Evolutionary conservation across 2,329 filamentous ascomycete genomes (phyloP).

Genomic region (Diaporthe ilicicola): DNA sequence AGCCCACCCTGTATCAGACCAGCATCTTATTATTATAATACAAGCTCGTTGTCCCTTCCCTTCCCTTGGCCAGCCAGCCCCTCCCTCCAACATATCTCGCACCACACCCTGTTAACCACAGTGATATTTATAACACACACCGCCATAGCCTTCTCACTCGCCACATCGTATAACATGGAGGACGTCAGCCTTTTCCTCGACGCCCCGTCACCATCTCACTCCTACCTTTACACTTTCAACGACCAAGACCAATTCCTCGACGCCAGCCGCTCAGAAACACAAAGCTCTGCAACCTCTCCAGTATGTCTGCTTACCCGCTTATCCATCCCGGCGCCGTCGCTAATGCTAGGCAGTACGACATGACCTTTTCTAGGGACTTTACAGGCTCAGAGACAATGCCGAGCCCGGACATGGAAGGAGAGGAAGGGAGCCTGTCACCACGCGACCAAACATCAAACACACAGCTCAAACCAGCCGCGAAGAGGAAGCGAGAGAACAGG

Average conservation of each 20-base stretch:
- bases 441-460: conserved; percentile 37
- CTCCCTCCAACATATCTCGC: background rate
- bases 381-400: conserved; percentile 35
- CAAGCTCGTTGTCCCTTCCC: background rate
- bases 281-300: conserved; percentile 48
- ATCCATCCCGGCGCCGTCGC: conserved; percentile 10
- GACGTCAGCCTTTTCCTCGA: conserved; percentile 42
- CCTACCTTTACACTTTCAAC: conserved; percentile 45
- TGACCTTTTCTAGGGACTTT: conserved; percentile 38
- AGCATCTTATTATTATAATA: conserved; percentile 29
- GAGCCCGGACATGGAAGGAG: conserved; percentile 33
- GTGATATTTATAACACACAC: conserved; percentile 8
- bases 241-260: conserved; percentile 49
- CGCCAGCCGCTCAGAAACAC: conserved; percentile 45
- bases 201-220: conserved; percentile 45
- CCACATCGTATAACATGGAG: conserved; percentile 40
- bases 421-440: conserved; percentile 30
- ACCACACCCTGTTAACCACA: background rate
- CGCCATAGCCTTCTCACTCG: background rate
- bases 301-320: conserved; percentile 38
- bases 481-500: conserved; percentile 60
- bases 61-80: background rate
- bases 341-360: conserved; percentile 44
- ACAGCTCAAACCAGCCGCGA: conserved; percentile 48
- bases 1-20: background rate